Conservation (phyloP, 345 rosid genomes). For the Linum tenue region DNA sequence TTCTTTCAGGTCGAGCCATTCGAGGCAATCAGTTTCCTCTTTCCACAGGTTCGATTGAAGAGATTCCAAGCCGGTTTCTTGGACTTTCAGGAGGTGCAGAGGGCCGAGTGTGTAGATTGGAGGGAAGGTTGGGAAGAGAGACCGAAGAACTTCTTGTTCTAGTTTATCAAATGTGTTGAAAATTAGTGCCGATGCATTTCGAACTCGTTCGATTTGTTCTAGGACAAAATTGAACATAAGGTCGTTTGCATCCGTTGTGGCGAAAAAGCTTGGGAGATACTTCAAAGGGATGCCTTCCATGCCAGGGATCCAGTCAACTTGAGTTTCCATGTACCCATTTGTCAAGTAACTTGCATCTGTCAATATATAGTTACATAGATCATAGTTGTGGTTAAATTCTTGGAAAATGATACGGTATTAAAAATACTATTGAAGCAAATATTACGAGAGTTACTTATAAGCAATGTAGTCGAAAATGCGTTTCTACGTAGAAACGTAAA, state of each 20-base stretch:
- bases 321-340: neutral
- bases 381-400: neutral
- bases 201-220: neutral
- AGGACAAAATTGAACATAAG: neutral
- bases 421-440: too few species aligned
- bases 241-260: neutral
- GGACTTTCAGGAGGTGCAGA: neutral
- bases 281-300: neutral
- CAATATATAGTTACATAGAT: neutral
- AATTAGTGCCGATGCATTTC: neutral
- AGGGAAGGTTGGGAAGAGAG: neutral
- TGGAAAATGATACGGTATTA: too few species aligned
- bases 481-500: too few species aligned
- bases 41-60: neutral
- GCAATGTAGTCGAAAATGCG: too few species aligned
- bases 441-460: too few species aligned
- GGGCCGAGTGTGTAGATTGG: neutral
- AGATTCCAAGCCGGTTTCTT: neutral
- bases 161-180: constrained; percentile 1
- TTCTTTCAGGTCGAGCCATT: neutral
- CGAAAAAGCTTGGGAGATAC: neutral
- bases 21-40: neutral
- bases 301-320: neutral
- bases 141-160: neutral
- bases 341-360: neutral